A percentile compares a stretch with the other conserved stretches of the same genome.
phyloP scores from a whole-genome alignment of 2,329 filamentous ascomycete genomes.

The Ophiobolus disseminans region DNA sequence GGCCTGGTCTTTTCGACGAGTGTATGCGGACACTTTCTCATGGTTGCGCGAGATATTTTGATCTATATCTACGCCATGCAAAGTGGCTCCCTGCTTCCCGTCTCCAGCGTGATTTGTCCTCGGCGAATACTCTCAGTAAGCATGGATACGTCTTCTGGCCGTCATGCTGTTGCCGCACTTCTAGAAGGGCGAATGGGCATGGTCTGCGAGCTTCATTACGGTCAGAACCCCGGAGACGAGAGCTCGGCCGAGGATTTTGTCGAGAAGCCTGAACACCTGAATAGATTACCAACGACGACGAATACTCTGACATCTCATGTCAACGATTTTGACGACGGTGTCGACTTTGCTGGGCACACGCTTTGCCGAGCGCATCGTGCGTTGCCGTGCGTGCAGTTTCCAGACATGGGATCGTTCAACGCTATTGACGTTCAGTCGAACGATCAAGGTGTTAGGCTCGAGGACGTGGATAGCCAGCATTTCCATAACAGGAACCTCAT shows the following conservation, averaged over 20 bases:
- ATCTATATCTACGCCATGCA: slow-evolving; percentile 64
- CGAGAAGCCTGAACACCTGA: no score
- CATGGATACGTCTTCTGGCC: slow-evolving; percentile 66
- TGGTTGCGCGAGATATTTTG: slow-evolving; percentile 61
- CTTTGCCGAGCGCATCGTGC: no score
- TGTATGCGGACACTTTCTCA: slow-evolving; percentile 64
- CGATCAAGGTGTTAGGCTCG: slow-evolving; percentile 28
- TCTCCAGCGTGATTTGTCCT: slow-evolving; percentile 65
- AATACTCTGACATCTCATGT: no score
- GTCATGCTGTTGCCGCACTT: slow-evolving; percentile 64
- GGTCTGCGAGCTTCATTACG: slow-evolving; percentile 59
- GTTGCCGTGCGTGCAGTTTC: neutral
- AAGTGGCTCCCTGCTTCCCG: slow-evolving; percentile 49
- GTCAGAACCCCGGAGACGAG: slow-evolving; percentile 1
- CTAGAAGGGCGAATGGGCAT: slow-evolving; percentile 67
- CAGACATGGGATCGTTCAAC: slow-evolving; percentile 20
- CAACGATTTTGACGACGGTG: no score
- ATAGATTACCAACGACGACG: no score
- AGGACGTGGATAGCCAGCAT: slow-evolving; percentile 26
- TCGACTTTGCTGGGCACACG: no score
- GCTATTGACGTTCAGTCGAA: slow-evolving; percentile 37
- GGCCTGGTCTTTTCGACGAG: slow-evolving; percentile 61
- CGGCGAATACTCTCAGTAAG: slow-evolving; percentile 64
- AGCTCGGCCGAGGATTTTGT: slow-evolving; percentile 17
- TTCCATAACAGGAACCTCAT: slow-evolving; percentile 34